Evolutionary conservation across 2,329 filamentous ascomycete genomes (phyloP).

Genomic region (Penicillium digitatum): DNA sequence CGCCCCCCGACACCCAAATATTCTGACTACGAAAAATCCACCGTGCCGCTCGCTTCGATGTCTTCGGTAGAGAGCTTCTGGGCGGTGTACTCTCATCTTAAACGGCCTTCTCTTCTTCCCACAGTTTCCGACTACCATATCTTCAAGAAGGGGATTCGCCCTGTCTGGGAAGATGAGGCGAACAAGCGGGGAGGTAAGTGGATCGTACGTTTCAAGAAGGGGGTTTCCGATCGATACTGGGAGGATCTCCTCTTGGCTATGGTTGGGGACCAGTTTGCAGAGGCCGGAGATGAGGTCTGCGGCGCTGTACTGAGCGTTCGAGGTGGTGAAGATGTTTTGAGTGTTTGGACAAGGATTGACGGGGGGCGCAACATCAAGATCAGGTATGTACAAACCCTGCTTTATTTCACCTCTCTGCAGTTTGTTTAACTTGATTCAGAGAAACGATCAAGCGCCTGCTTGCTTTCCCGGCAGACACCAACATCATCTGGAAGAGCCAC

Average conservation of each 20-base stretch:
- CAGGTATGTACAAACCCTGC: slow-evolving; percentile 56
- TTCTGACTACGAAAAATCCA: slow-evolving; percentile 96
- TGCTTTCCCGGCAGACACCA: slow-evolving; percentile 79
- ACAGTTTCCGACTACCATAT: slow-evolving; percentile 97
- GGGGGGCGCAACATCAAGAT: slow-evolving; percentile 94
- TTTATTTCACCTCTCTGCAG: background rate
- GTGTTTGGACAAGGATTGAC: slow-evolving; percentile 94
- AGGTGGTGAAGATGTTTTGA: slow-evolving; percentile 94
- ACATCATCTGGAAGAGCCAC: slow-evolving; percentile 92
- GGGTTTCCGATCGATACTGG: slow-evolving; percentile 94
- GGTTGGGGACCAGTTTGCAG: slow-evolving; percentile 88
- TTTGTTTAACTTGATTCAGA: slow-evolving; percentile 48
- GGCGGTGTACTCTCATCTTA: slow-evolving; percentile 81
- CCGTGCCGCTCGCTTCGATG: slow-evolving; percentile 79
- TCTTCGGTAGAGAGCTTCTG: slow-evolving; percentile 86
- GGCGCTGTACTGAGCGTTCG: slow-evolving; percentile 91
- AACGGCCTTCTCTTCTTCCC: slow-evolving; percentile 79
- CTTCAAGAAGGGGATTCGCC: slow-evolving; percentile 92
- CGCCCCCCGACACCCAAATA: slow-evolving; percentile 94
- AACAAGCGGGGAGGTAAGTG: slow-evolving; percentile 97
- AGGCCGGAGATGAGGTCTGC: slow-evolving; percentile 90
- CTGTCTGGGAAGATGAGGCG: slow-evolving; percentile 97
- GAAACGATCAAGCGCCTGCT: slow-evolving; percentile 93
- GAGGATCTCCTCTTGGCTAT: slow-evolving; percentile 88
- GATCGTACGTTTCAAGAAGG: slow-evolving; percentile 96